These are phyloP conservation scores for Fusarium torulosum DNA, from an alignment of 2,329 filamentous ascomycete genomes.

Conservation along the genomic window DNA sequence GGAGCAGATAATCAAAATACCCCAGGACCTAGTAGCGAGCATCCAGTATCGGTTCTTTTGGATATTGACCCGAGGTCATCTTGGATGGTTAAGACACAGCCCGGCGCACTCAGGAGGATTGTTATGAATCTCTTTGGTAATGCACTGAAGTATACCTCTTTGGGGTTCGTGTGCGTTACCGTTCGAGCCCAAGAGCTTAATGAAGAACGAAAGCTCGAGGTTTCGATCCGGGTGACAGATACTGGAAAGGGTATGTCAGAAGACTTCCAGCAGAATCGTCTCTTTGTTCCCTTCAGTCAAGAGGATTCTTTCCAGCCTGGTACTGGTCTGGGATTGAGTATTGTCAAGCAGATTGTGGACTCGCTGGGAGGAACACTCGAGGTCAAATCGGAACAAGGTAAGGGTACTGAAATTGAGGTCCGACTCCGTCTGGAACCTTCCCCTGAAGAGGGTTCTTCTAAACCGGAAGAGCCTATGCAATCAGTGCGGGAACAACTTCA, in stretches of 20 bases:
- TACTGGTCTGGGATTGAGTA: slow-evolving; percentile 72
- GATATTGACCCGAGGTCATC: slow-evolving; percentile 60
- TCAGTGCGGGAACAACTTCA: slow-evolving; percentile 26
- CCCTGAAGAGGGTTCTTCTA: background rate
- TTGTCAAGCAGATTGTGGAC: slow-evolving; percentile 71
- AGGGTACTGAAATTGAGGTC: slow-evolving; percentile 68
- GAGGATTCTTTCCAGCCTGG: slow-evolving; percentile 72
- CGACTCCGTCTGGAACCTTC: slow-evolving; percentile 56
- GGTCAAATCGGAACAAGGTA: slow-evolving; percentile 64
- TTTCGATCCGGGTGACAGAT: slow-evolving; percentile 66
- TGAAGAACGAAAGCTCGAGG: slow-evolving; percentile 41
- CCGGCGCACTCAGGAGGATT: slow-evolving; percentile 64
- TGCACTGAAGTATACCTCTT: slow-evolving; percentile 70
- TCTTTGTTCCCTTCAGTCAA: slow-evolving; percentile 73
- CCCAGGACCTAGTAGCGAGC: slow-evolving; percentile 40
- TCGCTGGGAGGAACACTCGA: slow-evolving; percentile 70
- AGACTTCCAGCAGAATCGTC: slow-evolving; percentile 69
- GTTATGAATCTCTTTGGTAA: slow-evolving; percentile 75
- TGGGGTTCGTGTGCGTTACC: slow-evolving; percentile 62
- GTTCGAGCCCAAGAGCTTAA: slow-evolving; percentile 45
- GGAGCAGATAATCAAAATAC: slow-evolving; percentile 1
- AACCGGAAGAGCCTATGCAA: slow-evolving; percentile 32
- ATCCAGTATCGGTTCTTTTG: slow-evolving; percentile 61
- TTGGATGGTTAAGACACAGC: slow-evolving; percentile 67
- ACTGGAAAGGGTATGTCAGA: slow-evolving; percentile 74